Base-by-base conservation (phyloP, 306 rosid genomes). In the Dalbergia oliveri region DNA sequence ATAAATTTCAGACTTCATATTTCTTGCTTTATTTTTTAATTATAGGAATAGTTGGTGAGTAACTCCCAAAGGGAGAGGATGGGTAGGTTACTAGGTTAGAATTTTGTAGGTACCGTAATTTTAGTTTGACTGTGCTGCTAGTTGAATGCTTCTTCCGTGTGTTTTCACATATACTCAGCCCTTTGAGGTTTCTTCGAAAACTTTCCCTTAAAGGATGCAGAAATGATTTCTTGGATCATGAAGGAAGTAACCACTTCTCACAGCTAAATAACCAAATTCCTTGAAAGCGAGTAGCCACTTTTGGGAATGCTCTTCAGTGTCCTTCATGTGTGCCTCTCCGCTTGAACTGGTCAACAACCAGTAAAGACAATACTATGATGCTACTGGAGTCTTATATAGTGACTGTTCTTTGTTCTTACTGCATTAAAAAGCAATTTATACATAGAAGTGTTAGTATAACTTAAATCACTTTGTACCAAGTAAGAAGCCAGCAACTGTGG, bases 1-100 rank as follows among this genome's bases (percentile, higher is more conserved):
- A 35, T 50, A 64, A 34, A 63, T 76, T 76, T 49, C 37, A 50
- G 62, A 64, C 50, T 62, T 41, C 54, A 19, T 34, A 10, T 65
- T 63, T 26, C 47, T 14, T 63, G 19, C 14, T 16, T 6, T 76
- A 11, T 76, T 11, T 16, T 35, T 73, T 4, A 23, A 19, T 73
- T 57, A 44, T 59, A 14, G 44, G 19, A 26, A 18, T 59, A 56
- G 8, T 9, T 60, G 14, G 14, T 18, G 9, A 45, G 44, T 58
- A 43, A 41, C 68, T 41, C 13, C 59, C 8, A 26, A 49, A 26
- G 6, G 13, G 75, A 69, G 13, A 21, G 75, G 23, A 69, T 49
- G 60, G 26, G 5, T 67, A 14, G 8, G 31, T 26, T 26, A 26
- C 31, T 26, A 26, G 41, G 54, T 53, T 47, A 13, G 43, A 69